These are phyloP conservation scores for Datisca glomerata DNA, from an alignment of 306 rosid genomes.

Conservation along the genomic window DNA sequence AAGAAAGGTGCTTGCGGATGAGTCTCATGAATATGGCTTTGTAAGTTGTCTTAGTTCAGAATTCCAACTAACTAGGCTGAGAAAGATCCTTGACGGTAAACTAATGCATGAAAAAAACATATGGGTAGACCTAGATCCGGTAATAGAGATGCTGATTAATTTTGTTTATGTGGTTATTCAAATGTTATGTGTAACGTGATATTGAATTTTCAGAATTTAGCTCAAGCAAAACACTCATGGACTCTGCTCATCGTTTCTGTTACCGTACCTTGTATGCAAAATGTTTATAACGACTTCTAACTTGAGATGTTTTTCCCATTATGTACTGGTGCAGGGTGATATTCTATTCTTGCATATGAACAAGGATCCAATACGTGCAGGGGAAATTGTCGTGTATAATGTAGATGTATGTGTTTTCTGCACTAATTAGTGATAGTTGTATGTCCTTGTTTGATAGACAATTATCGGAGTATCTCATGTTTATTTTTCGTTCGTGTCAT, in stretches of 20 bases:
- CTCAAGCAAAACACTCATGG: too few relatives aligned
- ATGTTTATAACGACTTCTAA: too few relatives aligned
- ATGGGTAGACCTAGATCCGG: too few relatives aligned
- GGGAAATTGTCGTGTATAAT: constrained; percentile 66
- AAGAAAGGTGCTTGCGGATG: background rate
- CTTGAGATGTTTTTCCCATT: too few relatives aligned
- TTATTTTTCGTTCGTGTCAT: background rate
- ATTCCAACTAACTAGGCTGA: background rate
- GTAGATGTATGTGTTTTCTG: constrained; percentile 27
- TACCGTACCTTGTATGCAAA: background rate
- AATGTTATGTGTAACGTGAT: background rate
- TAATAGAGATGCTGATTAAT: background rate
- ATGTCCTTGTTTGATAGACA: background rate
- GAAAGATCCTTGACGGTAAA: background rate
- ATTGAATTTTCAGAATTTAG: background rate
- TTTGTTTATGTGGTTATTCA: background rate
- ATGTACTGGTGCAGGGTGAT: constrained; percentile 53
- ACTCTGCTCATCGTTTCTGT: background rate
- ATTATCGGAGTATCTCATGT: background rate
- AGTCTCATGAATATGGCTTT: background rate
- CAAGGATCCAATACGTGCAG: constrained; percentile 54
- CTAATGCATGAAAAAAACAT: too few relatives aligned
- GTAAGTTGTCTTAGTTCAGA: background rate
- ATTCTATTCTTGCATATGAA: constrained; percentile 54
- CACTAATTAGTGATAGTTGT: background rate